Evolutionary conservation across 345 rosid genomes (phyloP).

Genomic region (Populus euphratica): DNA sequence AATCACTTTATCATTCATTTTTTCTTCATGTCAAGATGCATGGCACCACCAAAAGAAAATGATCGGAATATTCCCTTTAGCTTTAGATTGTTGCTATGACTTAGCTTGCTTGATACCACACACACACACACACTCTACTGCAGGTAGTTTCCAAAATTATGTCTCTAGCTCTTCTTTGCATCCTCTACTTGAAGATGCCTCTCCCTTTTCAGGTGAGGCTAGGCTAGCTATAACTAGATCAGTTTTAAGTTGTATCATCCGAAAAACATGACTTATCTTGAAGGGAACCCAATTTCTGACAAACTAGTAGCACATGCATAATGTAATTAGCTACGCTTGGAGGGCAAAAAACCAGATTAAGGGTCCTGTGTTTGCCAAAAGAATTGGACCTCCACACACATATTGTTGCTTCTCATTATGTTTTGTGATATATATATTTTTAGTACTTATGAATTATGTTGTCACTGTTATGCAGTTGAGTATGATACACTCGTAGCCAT

Average conservation of each 20-base stretch:
- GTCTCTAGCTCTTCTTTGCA: not conserved
- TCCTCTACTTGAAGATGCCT: not conserved
- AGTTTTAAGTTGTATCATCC: not conserved
- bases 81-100: not conserved
- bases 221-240: not conserved
- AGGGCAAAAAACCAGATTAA: no score
- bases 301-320: no score
- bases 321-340: no score
- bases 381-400: not conserved
- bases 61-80: not conserved
- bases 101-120: not conserved
- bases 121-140: not conserved
- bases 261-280: not conserved
- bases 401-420: not conserved
- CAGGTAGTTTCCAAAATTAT: not conserved
- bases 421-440: no score
- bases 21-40: not conserved
- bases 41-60: not conserved
- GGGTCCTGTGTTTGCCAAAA: no score
- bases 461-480: conserved; percentile 15
- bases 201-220: not conserved
- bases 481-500: conserved; percentile 8
- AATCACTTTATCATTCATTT: not conserved
- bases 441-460: not conserved
- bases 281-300: not conserved